Base-by-base conservation (phyloP, 768 basidiomycete species). In the Termitomyces sp. region DNA sequence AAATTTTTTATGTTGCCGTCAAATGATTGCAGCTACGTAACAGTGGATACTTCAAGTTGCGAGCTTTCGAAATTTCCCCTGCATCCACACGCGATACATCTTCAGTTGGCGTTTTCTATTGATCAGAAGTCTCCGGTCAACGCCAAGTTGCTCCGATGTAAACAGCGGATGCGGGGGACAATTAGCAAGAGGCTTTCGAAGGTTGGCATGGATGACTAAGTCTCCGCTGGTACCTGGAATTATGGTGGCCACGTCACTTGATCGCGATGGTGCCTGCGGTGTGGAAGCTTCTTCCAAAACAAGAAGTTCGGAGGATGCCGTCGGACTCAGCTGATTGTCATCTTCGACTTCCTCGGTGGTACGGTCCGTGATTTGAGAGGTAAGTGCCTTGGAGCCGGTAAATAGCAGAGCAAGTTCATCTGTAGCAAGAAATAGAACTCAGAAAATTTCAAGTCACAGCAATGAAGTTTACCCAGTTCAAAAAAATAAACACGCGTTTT, bases 401-500 rank as follows among this genome's bases (percentile, higher is more conserved):
- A 94, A 91, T 30, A 94, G 76, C 32, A 88, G 68, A 1, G 92
- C 82, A 0, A 96, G 73, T 67, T 92, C 89, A 61, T 92, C 91
- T 90, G 65, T 21, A 37, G 25, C 40, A 43, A 37, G 17, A 6
- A 32, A 37, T 30, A 21, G 53, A 27, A 57, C 56, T 49, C 23
- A 35, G 21, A 59, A 45, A 48, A 14, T n/a, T 21, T 37, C 21
- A 28, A 34, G 52, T n/a, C n/a, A n/a, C n/a, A 39, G 46, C 54
- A 40, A 49, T 5, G 7, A 40, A 1, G 61, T 74, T 30, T 62
- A 91, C 94, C 91, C 11, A 91, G 69, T 58, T 91, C 89, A 62
- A 99, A 99, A 70, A 98, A 99, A 71, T 98, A 98, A 0, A 99
- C 97, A 39, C 97, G 79, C 0, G 97, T 98, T 65, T 93, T 95